phyloP scores from a whole-genome alignment of 176 grass and related monocot genomes.

The Themeda triandra region DNA sequence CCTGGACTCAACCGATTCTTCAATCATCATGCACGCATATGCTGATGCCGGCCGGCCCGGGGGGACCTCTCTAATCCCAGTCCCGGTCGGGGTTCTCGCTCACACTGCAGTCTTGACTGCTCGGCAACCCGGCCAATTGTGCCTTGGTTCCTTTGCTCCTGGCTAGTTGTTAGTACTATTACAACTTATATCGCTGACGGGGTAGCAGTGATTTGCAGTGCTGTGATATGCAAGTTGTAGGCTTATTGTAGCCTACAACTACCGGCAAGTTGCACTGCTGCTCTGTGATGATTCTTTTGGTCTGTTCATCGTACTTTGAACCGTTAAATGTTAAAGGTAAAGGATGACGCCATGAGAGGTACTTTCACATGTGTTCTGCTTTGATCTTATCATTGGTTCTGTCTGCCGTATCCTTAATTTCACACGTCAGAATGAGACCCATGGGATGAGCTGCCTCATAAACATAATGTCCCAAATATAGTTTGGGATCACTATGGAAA shows the following conservation, averaged over 20 bases:
- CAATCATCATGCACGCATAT: slow-evolving; percentile 9
- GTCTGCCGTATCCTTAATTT: neutral
- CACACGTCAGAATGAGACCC: neutral
- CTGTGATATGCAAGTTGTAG: neutral
- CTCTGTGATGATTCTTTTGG: slow-evolving; percentile 24
- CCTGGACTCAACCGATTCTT: neutral
- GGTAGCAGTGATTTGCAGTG: neutral
- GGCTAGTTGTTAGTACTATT: neutral
- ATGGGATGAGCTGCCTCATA: too few species aligned
- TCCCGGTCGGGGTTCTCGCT: neutral
- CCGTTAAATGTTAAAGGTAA: slow-evolving; percentile 13
- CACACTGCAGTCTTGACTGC: slow-evolving; percentile 4
- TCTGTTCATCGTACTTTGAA: slow-evolving; percentile 35
- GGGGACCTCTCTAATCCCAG: neutral
- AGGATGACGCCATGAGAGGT: neutral
- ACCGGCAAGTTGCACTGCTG: slow-evolving; percentile 20
- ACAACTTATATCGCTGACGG: neutral
- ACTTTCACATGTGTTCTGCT: neutral
- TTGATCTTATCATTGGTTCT: slow-evolving; percentile 20
- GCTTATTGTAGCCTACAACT: neutral
- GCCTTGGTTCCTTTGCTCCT: neutral
- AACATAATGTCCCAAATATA: too few species aligned
- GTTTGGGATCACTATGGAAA: too few species aligned
- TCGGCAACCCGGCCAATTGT: slow-evolving; percentile 14
- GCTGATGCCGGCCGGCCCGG: neutral